Evolutionary conservation across 2,329 filamentous ascomycete genomes (phyloP).

Genomic region (Penicillium sclerotigenum): DNA sequence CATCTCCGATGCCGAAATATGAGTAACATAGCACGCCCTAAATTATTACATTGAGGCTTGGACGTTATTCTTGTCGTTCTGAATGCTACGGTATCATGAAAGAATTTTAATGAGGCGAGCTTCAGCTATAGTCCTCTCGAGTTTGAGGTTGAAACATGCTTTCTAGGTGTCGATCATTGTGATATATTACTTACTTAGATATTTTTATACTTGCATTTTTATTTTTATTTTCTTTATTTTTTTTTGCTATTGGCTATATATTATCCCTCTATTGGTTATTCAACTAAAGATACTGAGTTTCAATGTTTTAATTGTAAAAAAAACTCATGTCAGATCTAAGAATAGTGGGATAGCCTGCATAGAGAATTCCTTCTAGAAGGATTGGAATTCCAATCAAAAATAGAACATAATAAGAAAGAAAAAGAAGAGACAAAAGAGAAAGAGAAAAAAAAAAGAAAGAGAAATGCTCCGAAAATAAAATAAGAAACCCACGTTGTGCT

Average conservation of each 20-base stretch:
- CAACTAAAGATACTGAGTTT: background rate
- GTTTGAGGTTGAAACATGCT: slow-evolving; percentile 18
- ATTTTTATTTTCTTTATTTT: background rate
- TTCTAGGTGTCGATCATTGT: background rate
- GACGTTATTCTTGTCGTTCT: background rate
- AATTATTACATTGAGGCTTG: background rate
- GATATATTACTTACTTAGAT: background rate
- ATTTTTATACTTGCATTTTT: background rate
- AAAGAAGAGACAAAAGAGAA: too few relatives aligned
- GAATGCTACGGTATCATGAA: slow-evolving; percentile 4
- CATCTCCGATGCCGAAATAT: background rate
- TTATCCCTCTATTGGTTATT: background rate
- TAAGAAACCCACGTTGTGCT: slow-evolving; percentile 22
- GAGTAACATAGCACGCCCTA: background rate
- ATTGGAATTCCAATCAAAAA: background rate
- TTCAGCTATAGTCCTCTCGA: slow-evolving; percentile 5
- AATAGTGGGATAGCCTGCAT: slow-evolving; percentile 8
- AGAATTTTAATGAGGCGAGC: background rate
- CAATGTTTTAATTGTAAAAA: background rate
- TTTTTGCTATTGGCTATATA: background rate
- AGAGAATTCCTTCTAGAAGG: slow-evolving; percentile 2
- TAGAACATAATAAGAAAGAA: background rate
- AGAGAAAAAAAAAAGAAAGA: too few relatives aligned
- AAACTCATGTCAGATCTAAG: slow-evolving; percentile 12
- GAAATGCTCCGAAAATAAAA: slow-evolving; percentile 11